Evolutionary conservation across 2,329 filamentous ascomycete genomes (phyloP).

Genomic region (Chaetomium strumarium): DNA sequence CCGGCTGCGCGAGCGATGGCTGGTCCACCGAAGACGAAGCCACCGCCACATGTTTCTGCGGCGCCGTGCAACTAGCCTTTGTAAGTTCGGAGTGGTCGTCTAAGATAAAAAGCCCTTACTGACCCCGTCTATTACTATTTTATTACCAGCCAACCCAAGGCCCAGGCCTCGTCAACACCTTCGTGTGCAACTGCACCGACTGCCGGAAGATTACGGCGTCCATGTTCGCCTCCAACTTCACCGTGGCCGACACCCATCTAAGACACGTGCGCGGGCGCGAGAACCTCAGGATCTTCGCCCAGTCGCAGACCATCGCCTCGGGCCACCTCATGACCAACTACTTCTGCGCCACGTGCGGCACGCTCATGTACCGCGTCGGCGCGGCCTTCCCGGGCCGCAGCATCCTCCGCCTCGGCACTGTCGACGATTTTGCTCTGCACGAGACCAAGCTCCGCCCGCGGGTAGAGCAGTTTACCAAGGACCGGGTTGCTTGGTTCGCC

Average conservation of each 20-base stretch:
- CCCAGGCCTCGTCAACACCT: background rate
- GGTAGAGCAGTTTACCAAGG: too few relatives aligned
- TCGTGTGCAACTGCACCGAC: slow-evolving; percentile 1
- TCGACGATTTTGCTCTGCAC: too few relatives aligned
- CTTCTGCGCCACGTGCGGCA: background rate
- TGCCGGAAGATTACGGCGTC: background rate
- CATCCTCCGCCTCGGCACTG: too few relatives aligned
- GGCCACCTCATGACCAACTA: background rate
- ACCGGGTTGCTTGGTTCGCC: too few relatives aligned
- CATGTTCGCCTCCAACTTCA: background rate
- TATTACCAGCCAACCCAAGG: background rate
- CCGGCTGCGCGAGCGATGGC: background rate
- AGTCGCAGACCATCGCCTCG: background rate
- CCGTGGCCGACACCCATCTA: background rate
- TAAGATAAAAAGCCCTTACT: too few relatives aligned
- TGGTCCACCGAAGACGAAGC: background rate
- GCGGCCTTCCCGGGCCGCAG: background rate
- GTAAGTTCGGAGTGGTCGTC: background rate
- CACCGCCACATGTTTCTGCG: background rate
- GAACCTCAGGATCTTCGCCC: background rate
- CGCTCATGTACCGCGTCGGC: background rate
- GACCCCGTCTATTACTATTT: too few relatives aligned
- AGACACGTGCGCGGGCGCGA: background rate
- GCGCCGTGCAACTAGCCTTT: background rate
- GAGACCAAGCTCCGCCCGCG: too few relatives aligned